Base-by-base conservation (phyloP, 2,329 filamentous ascomycete species). In the Fusarium papillatum region DNA sequence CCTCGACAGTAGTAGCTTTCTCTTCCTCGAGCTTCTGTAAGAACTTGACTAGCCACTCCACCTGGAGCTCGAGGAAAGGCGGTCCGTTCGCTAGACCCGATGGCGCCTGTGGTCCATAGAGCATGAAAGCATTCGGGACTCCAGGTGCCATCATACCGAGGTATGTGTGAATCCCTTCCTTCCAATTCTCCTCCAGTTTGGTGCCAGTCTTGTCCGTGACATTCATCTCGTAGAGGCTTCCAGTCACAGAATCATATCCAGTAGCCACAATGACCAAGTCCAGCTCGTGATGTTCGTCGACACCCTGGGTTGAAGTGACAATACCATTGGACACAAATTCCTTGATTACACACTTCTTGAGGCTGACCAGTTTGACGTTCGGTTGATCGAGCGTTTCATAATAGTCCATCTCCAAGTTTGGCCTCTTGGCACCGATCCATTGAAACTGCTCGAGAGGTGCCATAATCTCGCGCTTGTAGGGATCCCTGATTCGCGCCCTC, bases 341-440 rank as follows among this genome's bases (percentile, higher is more conserved):
- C 7, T 78, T 78, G 68, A 90, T 88, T 0, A 85, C 82, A 4
- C 84, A 85, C 11, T 82, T 76, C 14, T 85, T 86, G 19, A 89
- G 73, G 57, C 87, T 82, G 2, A 90, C 86, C 17, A 89, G 76
- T 55, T 87, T 81, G 4, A 90, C 87, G 38, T 88, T 85, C 1
- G 82, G 79, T 22, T 83, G 83, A 71, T 89, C 85, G 65, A 87
- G 84, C 5, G 85, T 82, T 70, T 90, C 88, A 73, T 87, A 90
- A 76, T 88, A 90, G 48, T 83, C 80, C 39, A 86, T 81, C 72
- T 90, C 88, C 0, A 90, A 82, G 1, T 81, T 84, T 5, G 82
- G 83, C 0, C 88, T 83, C 77, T 88, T 90, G 13, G 83, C 84
- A 6, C 85, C 88, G 72, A 87, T 88, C 3, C 83, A 82, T 55